phyloP scores from a whole-genome alignment of 2,329 filamentous ascomycete genomes.

The Beauveria sp. region DNA sequence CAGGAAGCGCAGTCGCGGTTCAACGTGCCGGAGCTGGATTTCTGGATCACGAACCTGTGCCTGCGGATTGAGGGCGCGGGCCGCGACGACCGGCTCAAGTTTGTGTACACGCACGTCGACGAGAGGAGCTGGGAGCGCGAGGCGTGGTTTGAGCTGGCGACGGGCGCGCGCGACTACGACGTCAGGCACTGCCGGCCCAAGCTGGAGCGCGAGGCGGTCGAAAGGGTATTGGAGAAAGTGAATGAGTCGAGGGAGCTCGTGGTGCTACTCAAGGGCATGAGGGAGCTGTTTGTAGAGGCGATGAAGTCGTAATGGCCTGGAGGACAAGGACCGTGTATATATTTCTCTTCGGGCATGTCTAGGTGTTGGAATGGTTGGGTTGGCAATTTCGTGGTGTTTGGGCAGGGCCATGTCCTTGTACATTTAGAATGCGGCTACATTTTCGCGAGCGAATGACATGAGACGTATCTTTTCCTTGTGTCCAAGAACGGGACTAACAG shows the following conservation, averaged over 20 bases:
- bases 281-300: slow-evolving; percentile 65
- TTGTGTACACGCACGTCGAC: slow-evolving; percentile 80
- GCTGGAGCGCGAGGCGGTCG: slow-evolving; percentile 69
- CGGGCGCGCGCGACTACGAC: slow-evolving; percentile 73
- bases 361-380: not conserved
- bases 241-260: slow-evolving; percentile 74
- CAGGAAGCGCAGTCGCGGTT: slow-evolving; percentile 78
- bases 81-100: slow-evolving; percentile 76
- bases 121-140: slow-evolving; percentile 83
- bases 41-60: slow-evolving; percentile 90
- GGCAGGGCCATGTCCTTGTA: not conserved
- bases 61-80: slow-evolving; percentile 85
- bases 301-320: slow-evolving; percentile 39
- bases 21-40: slow-evolving; percentile 88
- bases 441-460: not conserved
- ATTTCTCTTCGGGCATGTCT: not conserved
- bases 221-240: slow-evolving; percentile 67
- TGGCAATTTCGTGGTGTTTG: not conserved
- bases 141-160: slow-evolving; percentile 89
- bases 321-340: not conserved
- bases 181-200: slow-evolving; percentile 76
- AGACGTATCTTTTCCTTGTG: not conserved
- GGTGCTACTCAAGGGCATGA: slow-evolving; percentile 71
- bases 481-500: not conserved
- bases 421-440: not conserved